phyloP scores from a whole-genome alignment of 176 grass and related monocot species.

The Raddia distichophylla region DNA sequence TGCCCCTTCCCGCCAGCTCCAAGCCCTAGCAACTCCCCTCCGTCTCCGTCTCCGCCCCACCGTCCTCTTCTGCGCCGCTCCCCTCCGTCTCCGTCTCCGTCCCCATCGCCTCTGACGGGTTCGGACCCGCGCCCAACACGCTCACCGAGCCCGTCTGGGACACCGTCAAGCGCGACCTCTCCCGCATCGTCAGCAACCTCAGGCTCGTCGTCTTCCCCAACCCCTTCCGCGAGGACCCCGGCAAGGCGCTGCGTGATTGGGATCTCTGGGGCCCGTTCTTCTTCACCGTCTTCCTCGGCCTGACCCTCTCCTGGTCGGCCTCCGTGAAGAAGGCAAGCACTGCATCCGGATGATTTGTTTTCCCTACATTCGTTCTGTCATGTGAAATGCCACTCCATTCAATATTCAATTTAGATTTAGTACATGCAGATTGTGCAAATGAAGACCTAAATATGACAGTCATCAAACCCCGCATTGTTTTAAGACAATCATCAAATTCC shows the following conservation, averaged over 20 bases:
- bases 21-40: conserved; percentile 32
- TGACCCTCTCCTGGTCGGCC: conserved; percentile 88
- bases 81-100: conserved; percentile 32
- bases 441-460: background rate
- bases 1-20: background rate
- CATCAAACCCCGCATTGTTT: background rate
- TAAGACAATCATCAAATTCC: background rate
- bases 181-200: conserved; percentile 84
- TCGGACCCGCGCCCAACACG: conserved; percentile 60
- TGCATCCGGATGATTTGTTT: background rate
- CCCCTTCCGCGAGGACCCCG: conserved; percentile 85
- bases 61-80: background rate
- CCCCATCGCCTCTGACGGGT: conserved; percentile 50
- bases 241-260: conserved; percentile 91
- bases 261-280: conserved; percentile 98
- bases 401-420: conserved; percentile 7
- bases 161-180: conserved; percentile 86
- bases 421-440: background rate
- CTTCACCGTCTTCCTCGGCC: conserved; percentile 91
- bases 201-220: conserved; percentile 96
- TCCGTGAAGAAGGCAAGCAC: conserved; percentile 70
- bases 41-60: background rate
- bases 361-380: background rate
- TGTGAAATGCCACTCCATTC: background rate
- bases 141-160: conserved; percentile 93